These are phyloP conservation scores for Geranium brycei DNA, from an alignment of 345 rosid genomes.

Conservation along the genomic window DNA sequence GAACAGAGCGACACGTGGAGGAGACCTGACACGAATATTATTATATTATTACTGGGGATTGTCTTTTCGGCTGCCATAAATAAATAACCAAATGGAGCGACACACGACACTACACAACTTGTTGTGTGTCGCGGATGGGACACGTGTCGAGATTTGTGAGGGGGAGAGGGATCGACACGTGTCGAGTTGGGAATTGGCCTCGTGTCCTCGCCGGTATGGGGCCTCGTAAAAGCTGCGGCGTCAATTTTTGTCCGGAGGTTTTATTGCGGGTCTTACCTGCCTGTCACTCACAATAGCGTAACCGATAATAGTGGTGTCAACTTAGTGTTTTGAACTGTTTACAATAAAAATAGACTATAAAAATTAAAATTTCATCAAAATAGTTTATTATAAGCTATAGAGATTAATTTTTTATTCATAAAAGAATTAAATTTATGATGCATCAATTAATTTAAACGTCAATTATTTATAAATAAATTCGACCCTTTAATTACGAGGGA, in stretches of 20 bases:
- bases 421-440: no score
- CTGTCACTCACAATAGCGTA: background rate
- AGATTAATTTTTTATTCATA: no score
- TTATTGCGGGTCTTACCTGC: background rate
- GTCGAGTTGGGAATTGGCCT: background rate
- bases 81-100: no score
- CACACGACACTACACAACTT: no score
- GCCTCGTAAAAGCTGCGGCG: background rate
- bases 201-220: background rate
- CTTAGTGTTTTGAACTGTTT: no score
- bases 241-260: background rate
- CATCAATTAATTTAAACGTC: no score
- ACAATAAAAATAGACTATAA: no score
- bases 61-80: background rate
- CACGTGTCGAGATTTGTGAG: background rate
- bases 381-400: no score
- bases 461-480: no score
- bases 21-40: background rate
- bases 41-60: background rate
- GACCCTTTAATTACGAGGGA: no score
- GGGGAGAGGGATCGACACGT: background rate
- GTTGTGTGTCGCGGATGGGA: background rate
- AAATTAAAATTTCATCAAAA: no score
- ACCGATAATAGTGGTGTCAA: no score
- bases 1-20: background rate